A percentile compares a stretch with the other conserved stretches of the same genome.
Conservation (phyloP, 192 early-diverging fungal species). For the Podila epicladia region DNA sequence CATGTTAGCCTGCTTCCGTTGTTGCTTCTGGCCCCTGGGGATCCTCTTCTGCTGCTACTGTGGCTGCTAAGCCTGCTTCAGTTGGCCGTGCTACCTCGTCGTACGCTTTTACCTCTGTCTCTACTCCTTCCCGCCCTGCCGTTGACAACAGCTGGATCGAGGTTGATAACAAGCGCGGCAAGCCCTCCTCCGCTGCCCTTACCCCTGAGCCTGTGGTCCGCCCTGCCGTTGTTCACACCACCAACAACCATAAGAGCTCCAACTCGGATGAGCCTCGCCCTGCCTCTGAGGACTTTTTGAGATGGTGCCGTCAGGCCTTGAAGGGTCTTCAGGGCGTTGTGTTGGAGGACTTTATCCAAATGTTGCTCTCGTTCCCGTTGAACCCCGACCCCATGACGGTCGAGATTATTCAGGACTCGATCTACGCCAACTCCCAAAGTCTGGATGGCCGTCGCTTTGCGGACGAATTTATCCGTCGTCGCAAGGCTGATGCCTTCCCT, state of each 20-base stretch:
- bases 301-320: constrained; percentile 76
- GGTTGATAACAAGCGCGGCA: constrained; percentile 21
- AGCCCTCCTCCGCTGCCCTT: constrained; percentile 3
- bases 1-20: neutral
- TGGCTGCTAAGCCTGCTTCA: constrained; percentile 8
- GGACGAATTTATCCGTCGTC: constrained; percentile 79
- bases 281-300: constrained; percentile 74
- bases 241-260: constrained; percentile 1
- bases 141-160: constrained; percentile 41
- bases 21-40: constrained; percentile 15
- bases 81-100: constrained; percentile 10
- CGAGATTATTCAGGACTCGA: constrained; percentile 80
- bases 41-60: neutral
- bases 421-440: constrained; percentile 77
- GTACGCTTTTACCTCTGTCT: neutral
- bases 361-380: constrained; percentile 80
- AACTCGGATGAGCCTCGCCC: constrained; percentile 46
- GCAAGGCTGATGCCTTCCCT: constrained; percentile 70
- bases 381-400: constrained; percentile 68
- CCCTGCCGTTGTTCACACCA: neutral
- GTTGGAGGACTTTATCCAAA: constrained; percentile 77
- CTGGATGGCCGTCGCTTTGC: constrained; percentile 83
- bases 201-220: constrained; percentile 2
- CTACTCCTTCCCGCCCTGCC: neutral
- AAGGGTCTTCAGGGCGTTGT: constrained; percentile 64